A percentile compares a stretch with the other conserved stretches of the same genome.
phyloP scores from a whole-genome alignment of 2,329 filamentous ascomycete genomes.

The Aureobasidium sp. region DNA sequence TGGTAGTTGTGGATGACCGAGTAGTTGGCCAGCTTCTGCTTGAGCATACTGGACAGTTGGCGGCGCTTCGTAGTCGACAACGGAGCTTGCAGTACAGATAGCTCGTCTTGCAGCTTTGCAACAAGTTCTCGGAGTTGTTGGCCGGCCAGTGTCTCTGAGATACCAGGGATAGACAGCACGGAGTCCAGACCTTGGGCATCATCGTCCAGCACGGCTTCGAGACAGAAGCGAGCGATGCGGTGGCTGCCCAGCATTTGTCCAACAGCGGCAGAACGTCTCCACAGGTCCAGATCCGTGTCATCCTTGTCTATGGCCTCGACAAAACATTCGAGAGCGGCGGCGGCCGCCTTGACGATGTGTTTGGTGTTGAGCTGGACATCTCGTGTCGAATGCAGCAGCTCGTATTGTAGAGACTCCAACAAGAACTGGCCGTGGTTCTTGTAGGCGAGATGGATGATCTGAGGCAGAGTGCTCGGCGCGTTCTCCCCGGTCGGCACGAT shows the following conservation, averaged over 20 bases:
- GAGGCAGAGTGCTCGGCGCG: conserved; percentile 70
- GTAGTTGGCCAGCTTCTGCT: conserved; percentile 47
- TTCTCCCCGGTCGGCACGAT: conserved; percentile 46
- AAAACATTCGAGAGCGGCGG: conserved; percentile 44
- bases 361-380: conserved; percentile 7
- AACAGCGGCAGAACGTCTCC: conserved; percentile 52
- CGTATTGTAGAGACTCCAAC: conserved; percentile 60
- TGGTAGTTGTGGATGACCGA: conserved; percentile 29
- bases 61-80: conserved; percentile 41
- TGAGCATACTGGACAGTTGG: conserved; percentile 43
- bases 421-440: conserved; percentile 93
- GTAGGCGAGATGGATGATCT: conserved; percentile 85
- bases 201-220: conserved; percentile 54
- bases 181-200: conserved; percentile 49
- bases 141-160: conserved; percentile 46
- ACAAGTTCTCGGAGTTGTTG: conserved; percentile 44
- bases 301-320: conserved; percentile 56
- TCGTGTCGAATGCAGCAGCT: conserved; percentile 21
- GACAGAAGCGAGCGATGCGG: conserved; percentile 51
- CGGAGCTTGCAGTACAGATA: conserved; percentile 45
- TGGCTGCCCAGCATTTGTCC: conserved; percentile 49
- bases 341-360: conserved; percentile 27
- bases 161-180: conserved; percentile 47
- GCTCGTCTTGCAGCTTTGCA: conserved; percentile 42
- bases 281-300: conserved; percentile 55